These are phyloP conservation scores for Diaporthe nobilis DNA, from an alignment of 2,329 filamentous ascomycete genomes.

Conservation along the genomic window DNA sequence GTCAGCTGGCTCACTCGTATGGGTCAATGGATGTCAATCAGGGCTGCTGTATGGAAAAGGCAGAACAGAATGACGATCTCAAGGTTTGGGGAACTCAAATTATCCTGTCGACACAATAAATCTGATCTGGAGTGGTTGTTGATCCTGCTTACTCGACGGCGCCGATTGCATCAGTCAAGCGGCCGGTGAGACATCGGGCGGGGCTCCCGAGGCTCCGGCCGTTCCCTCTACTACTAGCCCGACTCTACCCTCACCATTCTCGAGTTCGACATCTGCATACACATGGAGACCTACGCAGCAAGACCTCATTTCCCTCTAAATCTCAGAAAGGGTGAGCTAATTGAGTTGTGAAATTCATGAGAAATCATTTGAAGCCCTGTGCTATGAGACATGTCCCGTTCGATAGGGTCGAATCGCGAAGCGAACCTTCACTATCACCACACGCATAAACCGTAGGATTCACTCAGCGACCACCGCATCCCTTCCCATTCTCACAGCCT, in stretches of 20 bases:
- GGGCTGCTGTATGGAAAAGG: background rate
- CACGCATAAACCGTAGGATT: background rate
- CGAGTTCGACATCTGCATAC: background rate
- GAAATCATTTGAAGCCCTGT: background rate
- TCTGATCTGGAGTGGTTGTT: background rate
- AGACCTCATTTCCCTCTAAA: background rate
- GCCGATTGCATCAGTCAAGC: constrained; percentile 28
- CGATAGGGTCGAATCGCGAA: background rate
- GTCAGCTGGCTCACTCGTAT: background rate
- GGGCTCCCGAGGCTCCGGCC: constrained; percentile 10
- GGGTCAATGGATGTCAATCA: too few relatives aligned
- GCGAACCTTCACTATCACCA: background rate
- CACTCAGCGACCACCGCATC: background rate
- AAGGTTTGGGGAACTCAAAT: background rate
- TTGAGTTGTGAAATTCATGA: too few relatives aligned
- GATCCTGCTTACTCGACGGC: constrained; percentile 11
- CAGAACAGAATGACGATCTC: background rate
- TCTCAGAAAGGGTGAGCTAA: too few relatives aligned
- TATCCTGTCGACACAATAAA: background rate
- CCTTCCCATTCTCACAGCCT: too few relatives aligned
- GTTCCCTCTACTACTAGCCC: background rate
- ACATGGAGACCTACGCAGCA: background rate
- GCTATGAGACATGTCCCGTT: background rate
- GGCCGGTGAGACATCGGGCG: background rate
- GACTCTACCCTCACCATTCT: background rate